Conservation (phyloP, 805 yeast genomes). For the Ogataea trehalophila region DNA sequence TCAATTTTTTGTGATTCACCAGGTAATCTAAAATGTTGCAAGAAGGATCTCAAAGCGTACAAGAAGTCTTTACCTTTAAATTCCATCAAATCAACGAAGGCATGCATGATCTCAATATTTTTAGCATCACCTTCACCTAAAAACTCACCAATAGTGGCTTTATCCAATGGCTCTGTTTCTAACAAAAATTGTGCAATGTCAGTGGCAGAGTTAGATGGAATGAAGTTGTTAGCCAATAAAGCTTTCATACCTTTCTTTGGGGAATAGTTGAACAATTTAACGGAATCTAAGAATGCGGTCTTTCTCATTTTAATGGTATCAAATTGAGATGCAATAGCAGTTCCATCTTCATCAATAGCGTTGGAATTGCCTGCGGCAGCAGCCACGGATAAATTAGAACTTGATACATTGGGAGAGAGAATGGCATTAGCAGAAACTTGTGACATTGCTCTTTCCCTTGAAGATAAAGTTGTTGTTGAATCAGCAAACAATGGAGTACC, state of each 20-base stretch:
- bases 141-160: constrained; percentile 82
- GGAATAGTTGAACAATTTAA: constrained; percentile 74
- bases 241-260: constrained; percentile 74
- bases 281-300: constrained; percentile 72
- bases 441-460: constrained; percentile 13
- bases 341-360: constrained; percentile 23
- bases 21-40: constrained; percentile 89
- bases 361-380: constrained; percentile 11
- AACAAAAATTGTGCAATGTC: constrained; percentile 74
- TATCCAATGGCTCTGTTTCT: constrained; percentile 67
- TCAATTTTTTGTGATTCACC: constrained; percentile 99
- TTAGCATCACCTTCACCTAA: constrained; percentile 83
- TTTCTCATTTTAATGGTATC: constrained; percentile 81
- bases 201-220: constrained; percentile 53
- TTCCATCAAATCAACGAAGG: constrained; percentile 85
- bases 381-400: background rate
- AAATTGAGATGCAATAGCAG: constrained; percentile 78
- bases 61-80: constrained; percentile 67
- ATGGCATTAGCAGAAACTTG: constrained; percentile 6
- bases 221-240: constrained; percentile 59
- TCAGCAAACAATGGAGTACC: constrained; percentile 41
- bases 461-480: background rate
- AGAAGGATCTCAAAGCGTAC: constrained; percentile 76
- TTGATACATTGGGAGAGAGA: constrained; percentile 23
- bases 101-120: constrained; percentile 83